These are phyloP conservation scores for Verticillium albo-atrum DNA, from an alignment of 2,329 filamentous ascomycete species.

Conservation along the genomic window DNA sequence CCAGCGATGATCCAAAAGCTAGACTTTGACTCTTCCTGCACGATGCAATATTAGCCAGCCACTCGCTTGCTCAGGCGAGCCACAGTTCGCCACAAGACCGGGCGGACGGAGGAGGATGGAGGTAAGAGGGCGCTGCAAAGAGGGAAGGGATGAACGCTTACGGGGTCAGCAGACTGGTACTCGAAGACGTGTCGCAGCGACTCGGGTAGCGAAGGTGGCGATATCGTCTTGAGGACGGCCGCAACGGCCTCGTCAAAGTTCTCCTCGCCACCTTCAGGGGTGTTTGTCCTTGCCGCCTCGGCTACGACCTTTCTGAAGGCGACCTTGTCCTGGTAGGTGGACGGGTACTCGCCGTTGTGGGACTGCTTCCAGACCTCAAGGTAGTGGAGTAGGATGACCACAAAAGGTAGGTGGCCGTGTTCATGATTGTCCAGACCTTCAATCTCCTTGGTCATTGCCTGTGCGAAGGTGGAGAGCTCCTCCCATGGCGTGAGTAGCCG, in stretches of 20 bases:
- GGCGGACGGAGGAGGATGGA: not conserved
- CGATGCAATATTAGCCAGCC: not conserved
- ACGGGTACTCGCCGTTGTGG: constrained; percentile 65
- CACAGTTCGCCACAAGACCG: not conserved
- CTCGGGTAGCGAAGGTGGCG: constrained; percentile 60
- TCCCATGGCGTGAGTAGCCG: constrained; percentile 83
- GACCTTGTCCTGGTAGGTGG: constrained; percentile 78
- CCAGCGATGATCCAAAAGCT: constrained; percentile 87
- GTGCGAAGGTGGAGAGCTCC: constrained; percentile 66
- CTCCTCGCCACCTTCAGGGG: constrained; percentile 84
- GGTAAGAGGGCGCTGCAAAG: not conserved
- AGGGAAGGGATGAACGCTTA: constrained; percentile 41
- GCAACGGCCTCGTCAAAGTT: constrained; percentile 92
- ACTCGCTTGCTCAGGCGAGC: constrained; percentile 14
- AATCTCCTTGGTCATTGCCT: constrained; percentile 63
- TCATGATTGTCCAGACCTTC: constrained; percentile 70
- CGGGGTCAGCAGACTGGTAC: constrained; percentile 46
- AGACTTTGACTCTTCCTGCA: constrained; percentile 40
- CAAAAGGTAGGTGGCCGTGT: constrained; percentile 88
- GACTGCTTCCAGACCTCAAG: constrained; percentile 72
- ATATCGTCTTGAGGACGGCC: constrained; percentile 84
- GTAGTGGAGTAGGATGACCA: constrained; percentile 77
- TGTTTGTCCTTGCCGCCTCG: constrained; percentile 63
- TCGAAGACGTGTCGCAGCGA: constrained; percentile 75
- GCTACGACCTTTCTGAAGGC: constrained; percentile 72